Evolutionary conservation across 176 grass and related monocot species (phyloP).

Genomic region (Aegilops speltoides): DNA sequence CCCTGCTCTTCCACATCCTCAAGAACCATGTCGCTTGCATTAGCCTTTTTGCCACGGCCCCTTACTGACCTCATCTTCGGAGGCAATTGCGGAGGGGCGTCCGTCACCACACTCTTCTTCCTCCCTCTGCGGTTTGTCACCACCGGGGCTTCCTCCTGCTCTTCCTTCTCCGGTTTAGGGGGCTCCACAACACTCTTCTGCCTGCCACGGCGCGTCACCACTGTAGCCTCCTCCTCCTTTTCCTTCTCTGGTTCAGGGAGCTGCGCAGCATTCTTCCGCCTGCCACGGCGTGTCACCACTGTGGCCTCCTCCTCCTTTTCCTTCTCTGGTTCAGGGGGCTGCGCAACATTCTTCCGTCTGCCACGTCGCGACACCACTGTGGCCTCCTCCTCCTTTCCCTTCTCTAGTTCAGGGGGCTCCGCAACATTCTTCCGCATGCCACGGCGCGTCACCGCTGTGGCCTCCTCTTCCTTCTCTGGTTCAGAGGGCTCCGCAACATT

Average conservation of each 20-base stretch:
- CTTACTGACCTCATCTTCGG: constrained; percentile 16
- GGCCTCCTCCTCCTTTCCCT: not conserved
- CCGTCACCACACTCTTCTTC: constrained; percentile 12
- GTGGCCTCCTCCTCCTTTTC: not conserved
- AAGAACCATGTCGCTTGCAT: not conserved
- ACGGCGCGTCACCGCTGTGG: not conserved
- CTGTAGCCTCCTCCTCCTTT: not conserved
- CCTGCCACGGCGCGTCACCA: not conserved
- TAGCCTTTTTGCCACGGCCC: constrained; percentile 1
- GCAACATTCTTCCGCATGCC: not conserved
- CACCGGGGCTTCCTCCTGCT: not conserved
- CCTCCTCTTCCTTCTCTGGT: not conserved
- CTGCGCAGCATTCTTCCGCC: not conserved
- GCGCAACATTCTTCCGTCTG: not conserved
- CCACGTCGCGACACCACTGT: not conserved
- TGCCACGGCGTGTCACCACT: not conserved
- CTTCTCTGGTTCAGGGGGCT: too few relatives aligned
- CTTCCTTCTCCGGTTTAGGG: not conserved
- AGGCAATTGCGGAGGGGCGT: not conserved
- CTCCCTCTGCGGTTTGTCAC: constrained; percentile 3
- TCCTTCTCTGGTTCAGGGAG: not conserved
- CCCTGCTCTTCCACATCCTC: not conserved
- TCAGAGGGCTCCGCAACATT: not conserved
- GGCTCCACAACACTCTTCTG: not conserved
- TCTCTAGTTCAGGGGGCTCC: not conserved